These are phyloP conservation scores for Spizellomyces punctatus DNA, from an alignment of 192 early-diverging fungal species.

Conservation along the genomic window DNA sequence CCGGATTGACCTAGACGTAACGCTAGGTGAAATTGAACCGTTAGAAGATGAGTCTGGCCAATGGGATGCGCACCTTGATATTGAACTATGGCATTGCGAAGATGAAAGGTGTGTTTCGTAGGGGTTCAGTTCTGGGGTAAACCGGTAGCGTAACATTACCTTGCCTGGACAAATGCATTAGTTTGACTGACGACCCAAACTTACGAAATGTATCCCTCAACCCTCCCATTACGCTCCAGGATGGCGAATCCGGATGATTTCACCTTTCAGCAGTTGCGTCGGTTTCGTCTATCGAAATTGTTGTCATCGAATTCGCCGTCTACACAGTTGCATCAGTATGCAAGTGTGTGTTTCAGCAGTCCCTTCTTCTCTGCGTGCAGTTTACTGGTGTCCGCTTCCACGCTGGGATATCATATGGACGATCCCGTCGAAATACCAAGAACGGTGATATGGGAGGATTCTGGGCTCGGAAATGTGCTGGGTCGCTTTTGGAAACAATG, in stretches of 20 bases:
- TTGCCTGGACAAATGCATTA: neutral
- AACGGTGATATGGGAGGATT: too few relatives aligned
- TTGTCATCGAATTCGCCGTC: neutral
- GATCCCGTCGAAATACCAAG: too few relatives aligned
- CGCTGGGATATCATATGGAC: too few relatives aligned
- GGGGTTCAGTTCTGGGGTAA: neutral
- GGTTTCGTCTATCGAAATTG: conserved; percentile 13
- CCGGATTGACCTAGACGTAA: conserved; percentile 9
- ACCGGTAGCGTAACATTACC: neutral
- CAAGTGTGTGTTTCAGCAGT: conserved; percentile 4
- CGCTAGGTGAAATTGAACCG: conserved; percentile 4
- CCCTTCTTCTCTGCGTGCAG: neutral
- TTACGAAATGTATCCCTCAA: too few relatives aligned
- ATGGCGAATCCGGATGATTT: neutral
- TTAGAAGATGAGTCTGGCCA: neutral
- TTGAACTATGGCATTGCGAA: conserved; percentile 26
- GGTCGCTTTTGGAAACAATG: too few relatives aligned
- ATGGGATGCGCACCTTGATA: conserved; percentile 18
- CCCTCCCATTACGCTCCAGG: too few relatives aligned
- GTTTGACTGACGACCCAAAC: too few relatives aligned
- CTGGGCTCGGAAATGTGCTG: too few relatives aligned
- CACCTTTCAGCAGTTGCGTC: conserved; percentile 13
- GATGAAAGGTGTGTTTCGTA: conserved; percentile 13
- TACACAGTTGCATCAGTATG: conserved; percentile 15
- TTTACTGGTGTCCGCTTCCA: too few relatives aligned